Conservation (phyloP, 768 basidiomycete species). For the Amanita thiersii region DNA sequence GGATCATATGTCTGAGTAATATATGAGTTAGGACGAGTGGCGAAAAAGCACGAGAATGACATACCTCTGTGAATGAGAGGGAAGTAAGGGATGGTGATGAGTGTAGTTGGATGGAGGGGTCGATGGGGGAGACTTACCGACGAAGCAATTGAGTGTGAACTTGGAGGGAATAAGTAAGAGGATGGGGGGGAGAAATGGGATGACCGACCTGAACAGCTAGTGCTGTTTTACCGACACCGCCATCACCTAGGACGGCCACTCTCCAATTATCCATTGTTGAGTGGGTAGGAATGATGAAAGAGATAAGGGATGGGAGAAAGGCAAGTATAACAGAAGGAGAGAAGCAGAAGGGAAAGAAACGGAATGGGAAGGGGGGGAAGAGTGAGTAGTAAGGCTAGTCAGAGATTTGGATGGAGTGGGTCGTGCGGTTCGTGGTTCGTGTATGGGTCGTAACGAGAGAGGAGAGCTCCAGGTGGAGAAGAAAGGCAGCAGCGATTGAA, state of each 20-base stretch:
- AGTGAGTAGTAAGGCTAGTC: conserved; percentile 8
- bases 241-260: conserved; percentile 93
- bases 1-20: conserved; percentile 82
- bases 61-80: conserved; percentile 41
- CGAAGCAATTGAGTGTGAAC: conserved; percentile 96
- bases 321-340: conserved; percentile 21
- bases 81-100: conserved; percentile 10
- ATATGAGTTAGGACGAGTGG: conserved; percentile 10
- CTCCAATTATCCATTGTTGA: conserved; percentile 93
- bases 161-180: conserved; percentile 21
- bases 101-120: conserved; percentile 9
- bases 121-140: conserved; percentile 51
- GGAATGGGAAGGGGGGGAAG: conserved; percentile 11
- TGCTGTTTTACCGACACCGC: conserved; percentile 96
- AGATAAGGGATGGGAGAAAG: conserved; percentile 14
- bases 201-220: conserved; percentile 83
- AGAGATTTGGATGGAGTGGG: conserved; percentile 13
- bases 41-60: conserved; percentile 11
- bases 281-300: conserved; percentile 17
- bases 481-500: not conserved
- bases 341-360: conserved; percentile 21
- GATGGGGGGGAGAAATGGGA: conserved; percentile 5
- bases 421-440: conserved; percentile 22
- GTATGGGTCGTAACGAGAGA: conserved; percentile 11
- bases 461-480: conserved; percentile 1